Conservation (phyloP, 495 filamentous ascomycete genomes). For the Aspergillus nanangensis region DNA sequence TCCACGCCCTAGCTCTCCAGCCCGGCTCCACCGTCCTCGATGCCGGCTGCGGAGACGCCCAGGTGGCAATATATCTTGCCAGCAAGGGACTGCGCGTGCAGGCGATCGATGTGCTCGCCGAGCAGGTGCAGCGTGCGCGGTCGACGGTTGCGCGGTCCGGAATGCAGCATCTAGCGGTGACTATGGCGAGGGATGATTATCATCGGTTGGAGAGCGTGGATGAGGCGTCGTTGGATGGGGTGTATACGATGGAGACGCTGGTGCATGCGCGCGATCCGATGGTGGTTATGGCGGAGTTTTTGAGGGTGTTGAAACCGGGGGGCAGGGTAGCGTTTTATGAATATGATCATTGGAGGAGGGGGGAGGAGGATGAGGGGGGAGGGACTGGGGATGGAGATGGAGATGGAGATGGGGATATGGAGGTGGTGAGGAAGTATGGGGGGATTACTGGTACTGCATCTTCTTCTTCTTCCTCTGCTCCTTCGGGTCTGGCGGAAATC, state of each 20-base stretch:
- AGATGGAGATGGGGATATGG: too few species aligned
- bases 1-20: conserved; percentile 28
- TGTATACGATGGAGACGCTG: conserved; percentile 58
- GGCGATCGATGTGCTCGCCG: conserved; percentile 48
- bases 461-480: conserved; percentile 19
- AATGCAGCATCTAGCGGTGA: conserved; percentile 25
- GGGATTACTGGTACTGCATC: too few species aligned
- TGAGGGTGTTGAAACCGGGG: conserved; percentile 45
- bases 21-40: conserved; percentile 41
- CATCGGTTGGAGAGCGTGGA: conserved; percentile 42
- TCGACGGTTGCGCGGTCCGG: conserved; percentile 29
- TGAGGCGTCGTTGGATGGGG: conserved; percentile 41
- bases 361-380: conserved; percentile 18
- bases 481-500: conserved; percentile 20
- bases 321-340: conserved; percentile 45
- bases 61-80: conserved; percentile 46
- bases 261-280: conserved; percentile 51
- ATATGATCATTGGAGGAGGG: conserved; percentile 38
- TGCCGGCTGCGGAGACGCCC: conserved; percentile 48
- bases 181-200: conserved; percentile 45
- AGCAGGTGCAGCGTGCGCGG: conserved; percentile 41
- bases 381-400: conserved; percentile 16
- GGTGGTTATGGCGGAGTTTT: conserved; percentile 41
- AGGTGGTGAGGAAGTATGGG: conserved; percentile 32
- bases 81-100: conserved; percentile 30